Conservation (phyloP, 192 early-diverging fungal species). For the Coemansia sp. region DNA sequence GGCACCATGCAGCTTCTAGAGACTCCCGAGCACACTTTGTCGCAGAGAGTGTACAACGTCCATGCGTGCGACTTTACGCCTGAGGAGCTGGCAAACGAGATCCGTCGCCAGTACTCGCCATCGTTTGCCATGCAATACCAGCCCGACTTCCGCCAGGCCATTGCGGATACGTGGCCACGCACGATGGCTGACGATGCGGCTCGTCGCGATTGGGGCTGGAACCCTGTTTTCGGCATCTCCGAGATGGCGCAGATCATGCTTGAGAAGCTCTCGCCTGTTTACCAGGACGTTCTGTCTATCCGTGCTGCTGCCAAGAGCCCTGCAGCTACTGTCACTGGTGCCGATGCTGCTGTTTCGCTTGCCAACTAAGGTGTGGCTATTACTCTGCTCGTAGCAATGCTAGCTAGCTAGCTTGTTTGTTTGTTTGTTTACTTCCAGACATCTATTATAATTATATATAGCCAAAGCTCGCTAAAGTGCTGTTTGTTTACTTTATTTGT, state of each 20-base stretch:
- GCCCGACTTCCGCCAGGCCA: conserved; percentile 63
- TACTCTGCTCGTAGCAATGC: neutral
- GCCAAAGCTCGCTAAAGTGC: too few relatives aligned
- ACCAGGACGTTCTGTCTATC: conserved; percentile 12
- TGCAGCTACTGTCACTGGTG: neutral
- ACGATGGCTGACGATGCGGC: conserved; percentile 62
- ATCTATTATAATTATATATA: neutral
- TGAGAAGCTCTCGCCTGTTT: conserved; percentile 56
- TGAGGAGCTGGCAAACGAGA: conserved; percentile 56
- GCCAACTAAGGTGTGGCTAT: conserved; percentile 1
- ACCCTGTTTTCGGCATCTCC: conserved; percentile 57
- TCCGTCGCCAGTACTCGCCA: conserved; percentile 50
- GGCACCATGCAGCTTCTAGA: conserved; percentile 65
- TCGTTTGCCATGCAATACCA: conserved; percentile 61
- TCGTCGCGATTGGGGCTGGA: conserved; percentile 67
- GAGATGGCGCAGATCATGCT: conserved; percentile 65
- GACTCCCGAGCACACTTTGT: conserved; percentile 52
- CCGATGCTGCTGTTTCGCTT: conserved; percentile 6
- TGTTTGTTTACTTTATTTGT: neutral
- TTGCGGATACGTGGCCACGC: conserved; percentile 67
- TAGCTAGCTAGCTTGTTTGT: too few relatives aligned
- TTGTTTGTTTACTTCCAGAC: neutral
- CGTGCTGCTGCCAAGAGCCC: conserved; percentile 19
- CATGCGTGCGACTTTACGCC: conserved; percentile 64
- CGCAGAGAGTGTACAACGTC: conserved; percentile 65